Base-by-base conservation (phyloP, 805 yeast genomes). In the Cyberlindnera japonica region DNA sequence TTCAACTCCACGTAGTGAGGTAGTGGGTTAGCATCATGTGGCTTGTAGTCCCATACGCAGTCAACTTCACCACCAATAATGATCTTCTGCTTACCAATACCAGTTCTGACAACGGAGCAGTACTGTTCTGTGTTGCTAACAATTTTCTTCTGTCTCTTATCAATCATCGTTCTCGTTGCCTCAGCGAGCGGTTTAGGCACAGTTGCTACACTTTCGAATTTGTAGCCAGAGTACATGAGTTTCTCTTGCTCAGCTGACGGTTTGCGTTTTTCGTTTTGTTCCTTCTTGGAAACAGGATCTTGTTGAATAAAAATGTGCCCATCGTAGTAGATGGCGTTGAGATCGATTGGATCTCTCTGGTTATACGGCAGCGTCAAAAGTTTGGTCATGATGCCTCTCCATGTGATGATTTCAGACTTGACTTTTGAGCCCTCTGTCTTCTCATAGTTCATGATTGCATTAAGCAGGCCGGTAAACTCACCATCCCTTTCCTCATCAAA, bases 11-110 rank as follows among this genome's bases (percentile, higher is more conserved):
- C 81, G 58, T 93, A 93, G 61, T 87, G 95, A 4, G 71, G 60
- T 33, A 87, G 65, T 17, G 43, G 57, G 37, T 61, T 61, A 32
- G 59, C 40, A 6, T 62, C 64, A 21, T 64, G 71, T 3, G 90
- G 88, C 48, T 80, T 75, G 53, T 77, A 87, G 59, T 89, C 96
- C 74, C 81, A 83, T 10, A 83, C 82, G 59, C 96, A 83, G 62
- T 91, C 98, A 16, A 91, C 86, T 64, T 93, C 98, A 2, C 96
- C 96, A 1, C 89, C 95, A 33, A 89, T 61, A 6, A 86, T 59
- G 32, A 88, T 62, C 47, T 74, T 76, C 15, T 78, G 72, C 33
- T 72, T 73, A 8, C 96, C 96, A 13, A 91, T 78, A 3, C 95
- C 95, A 0, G 96, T 82, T 51, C 75, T 74, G 6, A 90, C 90